Evolutionary conservation across 768 basidiomycete genomes (phyloP).

Genomic region (Rubroboletus satanas): DNA sequence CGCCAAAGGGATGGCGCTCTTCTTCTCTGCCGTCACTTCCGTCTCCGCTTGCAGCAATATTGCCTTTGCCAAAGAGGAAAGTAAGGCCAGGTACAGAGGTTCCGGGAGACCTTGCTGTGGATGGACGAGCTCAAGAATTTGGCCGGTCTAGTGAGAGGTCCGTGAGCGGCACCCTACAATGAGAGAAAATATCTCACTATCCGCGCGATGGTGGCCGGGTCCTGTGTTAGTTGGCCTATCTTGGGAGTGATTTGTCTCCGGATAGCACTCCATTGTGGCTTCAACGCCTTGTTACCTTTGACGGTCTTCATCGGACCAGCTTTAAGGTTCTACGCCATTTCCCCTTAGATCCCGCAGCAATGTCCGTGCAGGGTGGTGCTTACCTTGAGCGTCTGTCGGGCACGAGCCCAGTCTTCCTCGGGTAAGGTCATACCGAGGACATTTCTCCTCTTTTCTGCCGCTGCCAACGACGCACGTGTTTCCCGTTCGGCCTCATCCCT

Average conservation of each 20-base stretch:
- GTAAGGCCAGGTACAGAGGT: slow-evolving; percentile 65
- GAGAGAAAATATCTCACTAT: slow-evolving; percentile 48
- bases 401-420: slow-evolving; percentile 62
- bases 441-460: slow-evolving; percentile 39
- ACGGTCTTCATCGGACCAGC: slow-evolving; percentile 57
- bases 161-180: slow-evolving; percentile 11
- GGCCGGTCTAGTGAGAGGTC: slow-evolving; percentile 32
- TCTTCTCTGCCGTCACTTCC: slow-evolving; percentile 86
- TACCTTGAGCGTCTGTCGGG: slow-evolving; percentile 54
- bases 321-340: slow-evolving; percentile 53
- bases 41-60: slow-evolving; percentile 91
- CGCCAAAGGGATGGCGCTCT: slow-evolving; percentile 79
- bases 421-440: slow-evolving; percentile 50
- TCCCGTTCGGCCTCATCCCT: slow-evolving; percentile 35
- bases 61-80: slow-evolving; percentile 85
- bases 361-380: slow-evolving; percentile 14
- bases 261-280: slow-evolving; percentile 59
- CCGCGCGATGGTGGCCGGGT: slow-evolving; percentile 51
- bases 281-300: slow-evolving; percentile 52
- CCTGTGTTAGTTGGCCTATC: slow-evolving; percentile 83
- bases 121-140: slow-evolving; percentile 41
- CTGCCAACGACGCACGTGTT: slow-evolving; percentile 35
- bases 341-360: slow-evolving; percentile 23
- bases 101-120: slow-evolving; percentile 28
- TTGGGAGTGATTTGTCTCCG: slow-evolving; percentile 82